Evolutionary conservation across 2,329 filamentous ascomycete species (phyloP), one percentile per base, ranked within the genome.

Genomic region (Whalleya microplaca): DNA sequence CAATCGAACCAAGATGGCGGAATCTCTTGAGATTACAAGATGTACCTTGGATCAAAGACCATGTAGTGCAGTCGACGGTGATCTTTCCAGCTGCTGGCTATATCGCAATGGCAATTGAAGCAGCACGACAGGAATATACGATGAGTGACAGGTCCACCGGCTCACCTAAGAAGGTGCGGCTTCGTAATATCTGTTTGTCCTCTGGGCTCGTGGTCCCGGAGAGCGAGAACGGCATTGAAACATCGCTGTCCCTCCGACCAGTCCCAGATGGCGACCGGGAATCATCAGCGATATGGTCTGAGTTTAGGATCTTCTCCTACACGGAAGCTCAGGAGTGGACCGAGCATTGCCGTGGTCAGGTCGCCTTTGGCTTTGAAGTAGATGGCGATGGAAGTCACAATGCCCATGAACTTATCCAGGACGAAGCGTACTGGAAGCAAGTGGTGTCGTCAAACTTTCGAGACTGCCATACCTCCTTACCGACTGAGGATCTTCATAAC

Each of bases 41-140:
- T 37, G 40, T 54, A 9, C 51, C 51, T 21, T 54, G 51, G 51
- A 20, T 54, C 7, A 42, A 48, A n/a, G 45, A 54, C 32, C 51
- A 54, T 29, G n/a, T 45, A 8, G 29, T 54, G 2, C 41, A 44
- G 37, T 44, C 44, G 5, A 48, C 37, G 21, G 45, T 51, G 7
- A 21, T 51, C 27, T 51, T 45, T 23, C 48, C 48, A n/a, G 48
- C 48, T 37, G 41, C 48, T 32, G 48, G 41, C 1, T 51, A 51
- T 21, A 51, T 51, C 20, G 42, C 48, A 19, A 51, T 51, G 48
- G 48, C 48, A 3, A 45, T 51, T 20, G 48, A 51, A n/a, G 48
- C 48, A 14, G 27, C 27, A 8, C 29, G 48, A 20, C 48, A 51
- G 32, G n/a, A 16, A 21, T 9, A 19, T 4, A 19, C 40, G 7